Percentiles rank a stretch among this genome's conserved stretches.
Conservation (phyloP, 1,139 yeast genomes). For the Candida tropicalis region DNA sequence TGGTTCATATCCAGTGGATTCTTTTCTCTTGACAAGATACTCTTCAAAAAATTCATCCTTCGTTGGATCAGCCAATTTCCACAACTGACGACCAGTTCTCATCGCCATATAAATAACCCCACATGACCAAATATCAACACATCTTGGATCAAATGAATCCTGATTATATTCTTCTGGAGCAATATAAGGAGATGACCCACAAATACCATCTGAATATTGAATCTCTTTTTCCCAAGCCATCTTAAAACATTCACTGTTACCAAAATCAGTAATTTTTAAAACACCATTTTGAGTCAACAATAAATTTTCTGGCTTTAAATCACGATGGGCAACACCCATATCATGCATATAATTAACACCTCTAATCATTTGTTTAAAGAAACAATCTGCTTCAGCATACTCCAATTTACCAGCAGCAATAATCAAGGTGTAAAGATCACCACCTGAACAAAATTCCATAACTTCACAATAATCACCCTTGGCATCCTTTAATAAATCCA, state of each 20-base stretch:
- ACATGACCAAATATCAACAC: conserved; percentile 95
- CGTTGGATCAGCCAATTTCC: conserved; percentile 78
- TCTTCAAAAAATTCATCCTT: conserved; percentile 80
- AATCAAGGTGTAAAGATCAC: conserved; percentile 86
- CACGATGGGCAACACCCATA: conserved; percentile 96
- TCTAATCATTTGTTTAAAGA: conserved; percentile 85
- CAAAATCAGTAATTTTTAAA: conserved; percentile 91
- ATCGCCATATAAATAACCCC: conserved; percentile 98
- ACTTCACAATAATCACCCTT: conserved; percentile 95
- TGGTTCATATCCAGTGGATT: conserved; percentile 86
- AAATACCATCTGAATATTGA: conserved; percentile 80
- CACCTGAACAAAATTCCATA: conserved; percentile 96
- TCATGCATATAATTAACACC: conserved; percentile 97
- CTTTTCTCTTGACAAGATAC: conserved; percentile 75
- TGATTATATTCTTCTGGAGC: conserved; percentile 92
- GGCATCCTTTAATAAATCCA: conserved; percentile 86
- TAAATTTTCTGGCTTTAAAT: conserved; percentile 91
- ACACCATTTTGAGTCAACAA: conserved; percentile 78
- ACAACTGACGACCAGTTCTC: conserved; percentile 93
- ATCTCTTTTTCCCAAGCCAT: conserved; percentile 96
- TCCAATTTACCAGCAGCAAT: conserved; percentile 84
- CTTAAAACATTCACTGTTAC: conserved; percentile 91
- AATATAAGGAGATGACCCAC: conserved; percentile 90
- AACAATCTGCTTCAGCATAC: conserved; percentile 90
- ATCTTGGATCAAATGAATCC: conserved; percentile 81